Percentiles rank a stretch among this genome's conserved stretches.
phyloP scores from a whole-genome alignment of 2,329 filamentous ascomycete species.

The Pseudogymnoascus verrucosus region DNA sequence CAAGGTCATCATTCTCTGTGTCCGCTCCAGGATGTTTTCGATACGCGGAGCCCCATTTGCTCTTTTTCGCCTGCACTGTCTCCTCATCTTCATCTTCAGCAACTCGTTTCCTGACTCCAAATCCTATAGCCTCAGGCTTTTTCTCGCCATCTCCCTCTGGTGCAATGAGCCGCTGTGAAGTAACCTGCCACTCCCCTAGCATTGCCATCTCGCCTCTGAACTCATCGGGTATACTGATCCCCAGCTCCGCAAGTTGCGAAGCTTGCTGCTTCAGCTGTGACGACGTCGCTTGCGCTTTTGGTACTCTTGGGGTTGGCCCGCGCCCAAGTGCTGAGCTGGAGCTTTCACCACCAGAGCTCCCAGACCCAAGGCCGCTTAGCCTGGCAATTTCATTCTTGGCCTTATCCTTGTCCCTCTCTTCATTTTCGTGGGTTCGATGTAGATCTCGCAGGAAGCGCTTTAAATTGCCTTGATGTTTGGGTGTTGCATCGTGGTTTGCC shows the following conservation, averaged over 20 bases:
- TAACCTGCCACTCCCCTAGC: constrained; percentile 78
- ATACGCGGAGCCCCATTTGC: constrained; percentile 31
- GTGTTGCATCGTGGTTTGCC: constrained; percentile 80
- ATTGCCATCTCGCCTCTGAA: constrained; percentile 76
- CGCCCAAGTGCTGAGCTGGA: constrained; percentile 20
- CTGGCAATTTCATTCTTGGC: constrained; percentile 80
- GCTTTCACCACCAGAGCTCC: constrained; percentile 22
- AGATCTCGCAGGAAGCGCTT: constrained; percentile 86
- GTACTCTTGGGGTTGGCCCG: constrained; percentile 23
- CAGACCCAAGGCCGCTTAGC: constrained; percentile 66
- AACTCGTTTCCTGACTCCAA: constrained; percentile 53
- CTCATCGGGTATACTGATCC: constrained; percentile 73
- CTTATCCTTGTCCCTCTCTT: constrained; percentile 71
- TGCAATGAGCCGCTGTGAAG: constrained; percentile 30
- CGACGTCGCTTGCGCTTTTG: constrained; percentile 34
- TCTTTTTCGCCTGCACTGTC: constrained; percentile 51
- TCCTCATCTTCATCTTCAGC: constrained; percentile 54
- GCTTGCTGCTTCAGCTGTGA: constrained; percentile 75
- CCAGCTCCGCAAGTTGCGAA: constrained; percentile 79
- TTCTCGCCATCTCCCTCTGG: constrained; percentile 36
- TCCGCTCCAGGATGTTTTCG: constrained; percentile 27
- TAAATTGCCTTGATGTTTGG: constrained; percentile 73
- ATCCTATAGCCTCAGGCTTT: constrained; percentile 35
- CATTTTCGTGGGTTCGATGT: constrained; percentile 73
- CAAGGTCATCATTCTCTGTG: constrained; percentile 28